phyloP scores from a whole-genome alignment of 768 basidiomycete genomes.

The Tylopilus balloui region DNA sequence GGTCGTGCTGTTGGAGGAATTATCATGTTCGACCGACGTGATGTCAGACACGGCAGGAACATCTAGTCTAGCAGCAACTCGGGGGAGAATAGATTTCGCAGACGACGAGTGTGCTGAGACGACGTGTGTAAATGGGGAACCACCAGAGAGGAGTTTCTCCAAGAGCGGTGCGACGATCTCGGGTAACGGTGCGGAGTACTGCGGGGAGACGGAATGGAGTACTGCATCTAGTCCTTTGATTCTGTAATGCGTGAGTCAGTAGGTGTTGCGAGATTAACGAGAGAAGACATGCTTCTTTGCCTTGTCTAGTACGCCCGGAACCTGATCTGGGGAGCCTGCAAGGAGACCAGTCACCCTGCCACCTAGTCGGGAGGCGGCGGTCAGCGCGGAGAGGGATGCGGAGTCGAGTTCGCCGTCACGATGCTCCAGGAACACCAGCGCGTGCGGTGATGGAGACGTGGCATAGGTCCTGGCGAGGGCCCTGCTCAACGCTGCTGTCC shows the following conservation, averaged over 20 bases:
- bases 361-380: slow-evolving; percentile 83
- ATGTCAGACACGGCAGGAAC: slow-evolving; percentile 90
- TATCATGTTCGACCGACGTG: slow-evolving; percentile 72
- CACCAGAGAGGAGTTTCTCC: slow-evolving; percentile 62
- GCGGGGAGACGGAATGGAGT: slow-evolving; percentile 64
- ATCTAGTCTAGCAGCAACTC: slow-evolving; percentile 86
- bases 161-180: slow-evolving; percentile 82
- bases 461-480: slow-evolving; percentile 45
- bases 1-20: slow-evolving; percentile 65
- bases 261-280: slow-evolving; percentile 4
- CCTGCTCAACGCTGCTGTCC: slow-evolving; percentile 28
- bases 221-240: slow-evolving; percentile 63
- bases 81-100: slow-evolving; percentile 90
- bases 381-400: slow-evolving; percentile 83
- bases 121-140: slow-evolving; percentile 78
- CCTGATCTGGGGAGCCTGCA: slow-evolving; percentile 63
- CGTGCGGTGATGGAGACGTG: slow-evolving; percentile 58
- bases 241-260: slow-evolving; percentile 35
- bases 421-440: slow-evolving; percentile 89
- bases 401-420: slow-evolving; percentile 76
- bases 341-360: slow-evolving; percentile 81
- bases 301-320: slow-evolving; percentile 61
- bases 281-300: slow-evolving; percentile 66
- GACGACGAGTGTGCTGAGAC: slow-evolving; percentile 89
- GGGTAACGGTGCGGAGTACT: slow-evolving; percentile 65